These are phyloP conservation scores for Platismatia glauca DNA, from an alignment of 495 filamentous ascomycete genomes.

Conservation along the genomic window DNA sequence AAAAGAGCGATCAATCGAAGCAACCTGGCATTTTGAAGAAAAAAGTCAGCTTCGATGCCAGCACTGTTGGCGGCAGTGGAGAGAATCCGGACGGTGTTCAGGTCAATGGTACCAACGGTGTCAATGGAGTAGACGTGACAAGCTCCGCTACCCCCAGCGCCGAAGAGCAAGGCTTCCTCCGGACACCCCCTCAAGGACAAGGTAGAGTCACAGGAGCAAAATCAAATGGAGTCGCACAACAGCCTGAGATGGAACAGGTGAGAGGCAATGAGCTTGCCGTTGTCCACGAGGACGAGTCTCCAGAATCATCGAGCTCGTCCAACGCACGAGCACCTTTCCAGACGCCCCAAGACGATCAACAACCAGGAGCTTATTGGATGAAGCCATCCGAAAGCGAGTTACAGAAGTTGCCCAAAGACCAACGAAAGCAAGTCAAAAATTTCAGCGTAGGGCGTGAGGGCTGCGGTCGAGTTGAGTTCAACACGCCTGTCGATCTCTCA, in stretches of 20 bases:
- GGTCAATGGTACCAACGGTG: conserved; percentile 33
- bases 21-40: conserved; percentile 54
- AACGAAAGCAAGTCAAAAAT: conserved; percentile 58
- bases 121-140: conserved; percentile 38
- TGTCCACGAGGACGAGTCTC: conserved; percentile 60
- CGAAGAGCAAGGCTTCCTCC: conserved; percentile 59
- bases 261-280: conserved; percentile 68
- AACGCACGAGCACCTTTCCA: conserved; percentile 28
- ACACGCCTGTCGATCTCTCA: conserved; percentile 71
- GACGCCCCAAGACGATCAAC: conserved; percentile 41
- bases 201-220: conserved; percentile 41
- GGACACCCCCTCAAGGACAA: conserved; percentile 40
- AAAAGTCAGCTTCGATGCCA: conserved; percentile 80
- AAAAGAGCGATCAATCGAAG: conserved; percentile 30
- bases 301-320: conserved; percentile 33
- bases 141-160: conserved; percentile 47
- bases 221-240: conserved; percentile 32
- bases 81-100: conserved; percentile 21
- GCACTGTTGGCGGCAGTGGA: conserved; percentile 35
- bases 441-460: conserved; percentile 76
- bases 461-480: conserved; percentile 72
- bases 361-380: conserved; percentile 78
- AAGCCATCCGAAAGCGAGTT: conserved; percentile 62
- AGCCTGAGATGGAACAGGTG: conserved; percentile 64
- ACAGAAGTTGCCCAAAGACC: conserved; percentile 58